These are phyloP conservation scores for Rhizopogon rudus DNA, from an alignment of 768 basidiomycete species.

Conservation along the genomic window DNA sequence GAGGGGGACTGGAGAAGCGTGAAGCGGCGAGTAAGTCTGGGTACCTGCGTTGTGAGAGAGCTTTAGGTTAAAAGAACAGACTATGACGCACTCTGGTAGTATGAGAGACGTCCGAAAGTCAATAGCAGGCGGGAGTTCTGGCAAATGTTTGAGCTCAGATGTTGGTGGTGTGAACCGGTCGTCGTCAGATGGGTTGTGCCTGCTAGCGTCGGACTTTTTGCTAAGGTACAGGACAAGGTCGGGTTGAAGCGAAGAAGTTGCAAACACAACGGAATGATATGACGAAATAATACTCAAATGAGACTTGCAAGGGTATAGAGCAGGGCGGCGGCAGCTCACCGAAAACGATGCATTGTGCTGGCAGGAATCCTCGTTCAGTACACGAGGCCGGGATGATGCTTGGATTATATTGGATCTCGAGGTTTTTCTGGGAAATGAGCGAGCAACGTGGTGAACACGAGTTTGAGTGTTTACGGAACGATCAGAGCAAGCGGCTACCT, in stretches of 20 bases:
- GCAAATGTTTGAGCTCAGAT: constrained; percentile 37
- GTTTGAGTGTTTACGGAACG: constrained; percentile 38
- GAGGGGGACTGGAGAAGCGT: constrained; percentile 68
- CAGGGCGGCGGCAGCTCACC: constrained; percentile 46
- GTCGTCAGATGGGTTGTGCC: constrained; percentile 40
- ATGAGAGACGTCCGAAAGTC: constrained; percentile 87
- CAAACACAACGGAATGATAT: constrained; percentile 17
- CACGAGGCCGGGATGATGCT: constrained; percentile 41
- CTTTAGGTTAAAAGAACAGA: constrained; percentile 8
- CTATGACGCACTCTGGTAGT: constrained; percentile 67
- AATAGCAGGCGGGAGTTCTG: constrained; percentile 59
- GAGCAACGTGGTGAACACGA: constrained; percentile 78
- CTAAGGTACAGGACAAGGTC: constrained; percentile 31
- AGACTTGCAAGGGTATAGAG: constrained; percentile 20
- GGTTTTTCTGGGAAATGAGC: constrained; percentile 29
- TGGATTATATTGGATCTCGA: constrained; percentile 23
- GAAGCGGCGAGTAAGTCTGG: constrained; percentile 77
- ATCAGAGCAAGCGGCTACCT: constrained; percentile 4
- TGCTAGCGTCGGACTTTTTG: constrained; percentile 70
- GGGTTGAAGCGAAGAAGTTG: constrained; percentile 18
- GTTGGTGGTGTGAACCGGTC: constrained; percentile 23
- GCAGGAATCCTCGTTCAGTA: constrained; percentile 51
- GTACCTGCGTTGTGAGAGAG: constrained; percentile 13
- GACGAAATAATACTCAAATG: constrained; percentile 17
- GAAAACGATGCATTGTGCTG: constrained; percentile 70